These are phyloP conservation scores for Canariomyces notabilis DNA, from an alignment of 2,329 filamentous ascomycete genomes.

Conservation along the genomic window DNA sequence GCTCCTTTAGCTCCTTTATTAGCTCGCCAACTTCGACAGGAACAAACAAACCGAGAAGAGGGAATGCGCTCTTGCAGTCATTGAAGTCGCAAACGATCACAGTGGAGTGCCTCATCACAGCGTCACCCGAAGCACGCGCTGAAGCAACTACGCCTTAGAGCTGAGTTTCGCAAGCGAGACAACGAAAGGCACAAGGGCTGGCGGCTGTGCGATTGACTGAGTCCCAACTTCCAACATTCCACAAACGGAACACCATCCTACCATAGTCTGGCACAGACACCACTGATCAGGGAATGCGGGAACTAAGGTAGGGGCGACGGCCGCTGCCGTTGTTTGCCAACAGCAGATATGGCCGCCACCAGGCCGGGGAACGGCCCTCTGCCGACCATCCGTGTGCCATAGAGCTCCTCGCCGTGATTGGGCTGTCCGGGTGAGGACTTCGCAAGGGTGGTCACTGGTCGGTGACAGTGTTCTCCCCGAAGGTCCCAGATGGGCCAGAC, in stretches of 20 bases:
- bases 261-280: neutral
- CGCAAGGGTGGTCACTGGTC: slow-evolving; percentile 14
- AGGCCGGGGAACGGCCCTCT: slow-evolving; percentile 3
- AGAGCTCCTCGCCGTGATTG: neutral
- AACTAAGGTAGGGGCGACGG: neutral
- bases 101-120: too few relatives aligned
- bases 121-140: neutral
- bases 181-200: neutral
- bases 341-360: neutral
- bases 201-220: neutral
- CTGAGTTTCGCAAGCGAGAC: too few relatives aligned
- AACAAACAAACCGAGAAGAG: too few relatives aligned
- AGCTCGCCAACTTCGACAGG: neutral
- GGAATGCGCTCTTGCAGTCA: too few relatives aligned
- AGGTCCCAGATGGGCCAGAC: neutral
- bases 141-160: neutral
- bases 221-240: neutral
- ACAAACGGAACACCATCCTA: neutral
- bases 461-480: too few relatives aligned
- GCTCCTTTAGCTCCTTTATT: neutral
- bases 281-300: neutral
- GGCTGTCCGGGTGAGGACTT: slow-evolving; percentile 1
- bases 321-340: neutral
- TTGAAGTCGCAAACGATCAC: too few relatives aligned
- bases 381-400: neutral